Conservation (phyloP, 495 filamentous ascomycete species). For the Daldinia bambusicola region DNA sequence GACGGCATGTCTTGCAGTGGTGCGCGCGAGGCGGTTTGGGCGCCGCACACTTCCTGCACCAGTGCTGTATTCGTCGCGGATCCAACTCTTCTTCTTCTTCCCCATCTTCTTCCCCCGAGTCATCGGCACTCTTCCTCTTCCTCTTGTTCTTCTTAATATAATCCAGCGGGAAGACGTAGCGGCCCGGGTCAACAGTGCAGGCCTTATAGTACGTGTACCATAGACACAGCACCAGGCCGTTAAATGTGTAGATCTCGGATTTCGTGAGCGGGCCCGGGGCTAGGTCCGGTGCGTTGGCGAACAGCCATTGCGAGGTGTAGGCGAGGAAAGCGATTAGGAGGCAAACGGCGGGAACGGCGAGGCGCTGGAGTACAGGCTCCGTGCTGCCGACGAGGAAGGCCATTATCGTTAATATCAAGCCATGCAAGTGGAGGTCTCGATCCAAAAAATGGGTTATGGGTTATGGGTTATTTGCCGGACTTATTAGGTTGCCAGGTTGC, state of each 20-base stretch:
- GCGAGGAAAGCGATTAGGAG: conserved; percentile 79
- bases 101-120: conserved; percentile 21
- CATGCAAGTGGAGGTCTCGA: conserved; percentile 28
- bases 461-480: too few species aligned
- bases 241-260: conserved; percentile 74
- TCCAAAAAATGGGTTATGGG: too few species aligned
- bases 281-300: conserved; percentile 67
- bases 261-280: conserved; percentile 72
- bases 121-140: conserved; percentile 12
- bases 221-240: conserved; percentile 74
- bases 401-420: conserved; percentile 34
- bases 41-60: conserved; percentile 88
- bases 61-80: conserved; percentile 51
- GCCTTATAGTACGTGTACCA: conserved; percentile 83
- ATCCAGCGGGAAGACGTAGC: conserved; percentile 53
- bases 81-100: neutral
- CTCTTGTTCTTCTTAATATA: conserved; percentile 22
- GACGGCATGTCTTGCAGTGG: conserved; percentile 88
- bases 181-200: conserved; percentile 81
- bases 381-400: conserved; percentile 46
- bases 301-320: conserved; percentile 85
- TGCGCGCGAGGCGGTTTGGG: conserved; percentile 89
- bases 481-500: neutral
- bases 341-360: conserved; percentile 75
- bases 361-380: conserved; percentile 50